Evolutionary conservation across 179 eudicot genomes (phyloP).

Genomic region (Spinacia oleracea): DNA sequence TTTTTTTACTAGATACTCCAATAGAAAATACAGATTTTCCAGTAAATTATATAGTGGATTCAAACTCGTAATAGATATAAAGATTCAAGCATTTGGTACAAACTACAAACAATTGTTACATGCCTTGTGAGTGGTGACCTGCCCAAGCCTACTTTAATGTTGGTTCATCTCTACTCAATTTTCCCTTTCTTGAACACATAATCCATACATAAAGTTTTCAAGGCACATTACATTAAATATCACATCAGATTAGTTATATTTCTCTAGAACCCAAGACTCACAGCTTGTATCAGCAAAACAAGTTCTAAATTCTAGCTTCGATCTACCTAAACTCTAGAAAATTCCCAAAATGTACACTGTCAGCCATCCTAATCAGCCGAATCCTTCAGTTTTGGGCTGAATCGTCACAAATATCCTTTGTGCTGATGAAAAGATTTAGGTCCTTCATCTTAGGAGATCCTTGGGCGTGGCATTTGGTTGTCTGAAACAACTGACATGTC

Average conservation of each 20-base stretch:
- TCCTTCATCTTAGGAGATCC: background rate
- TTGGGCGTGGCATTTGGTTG: background rate
- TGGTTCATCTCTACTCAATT: background rate
- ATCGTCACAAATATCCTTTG: background rate
- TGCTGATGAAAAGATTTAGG: background rate
- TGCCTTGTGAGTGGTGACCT: background rate
- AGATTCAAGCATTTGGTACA: background rate
- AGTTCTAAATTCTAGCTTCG: slow-evolving; percentile 14
- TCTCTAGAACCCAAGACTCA: slow-evolving; percentile 12
- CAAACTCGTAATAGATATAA: background rate
- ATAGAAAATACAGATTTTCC: no score
- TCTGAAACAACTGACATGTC: background rate
- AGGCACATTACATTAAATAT: background rate
- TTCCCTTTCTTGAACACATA: background rate
- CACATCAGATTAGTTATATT: background rate
- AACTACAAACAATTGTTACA: background rate
- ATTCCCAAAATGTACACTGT: slow-evolving; percentile 20
- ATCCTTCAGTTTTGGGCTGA: background rate
- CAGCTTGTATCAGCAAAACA: slow-evolving; percentile 15
- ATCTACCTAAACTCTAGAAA: slow-evolving; percentile 20
- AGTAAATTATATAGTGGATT: background rate
- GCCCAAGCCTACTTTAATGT: background rate
- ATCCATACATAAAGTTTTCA: slow-evolving; percentile 12
- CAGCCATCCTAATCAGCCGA: background rate
- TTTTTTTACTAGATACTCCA: no score